A percentile compares a stretch with the other conserved stretches of the same genome.
Evolutionary conservation across 257 asterid species (phyloP).

Genomic region (Primulina tabacum): DNA sequence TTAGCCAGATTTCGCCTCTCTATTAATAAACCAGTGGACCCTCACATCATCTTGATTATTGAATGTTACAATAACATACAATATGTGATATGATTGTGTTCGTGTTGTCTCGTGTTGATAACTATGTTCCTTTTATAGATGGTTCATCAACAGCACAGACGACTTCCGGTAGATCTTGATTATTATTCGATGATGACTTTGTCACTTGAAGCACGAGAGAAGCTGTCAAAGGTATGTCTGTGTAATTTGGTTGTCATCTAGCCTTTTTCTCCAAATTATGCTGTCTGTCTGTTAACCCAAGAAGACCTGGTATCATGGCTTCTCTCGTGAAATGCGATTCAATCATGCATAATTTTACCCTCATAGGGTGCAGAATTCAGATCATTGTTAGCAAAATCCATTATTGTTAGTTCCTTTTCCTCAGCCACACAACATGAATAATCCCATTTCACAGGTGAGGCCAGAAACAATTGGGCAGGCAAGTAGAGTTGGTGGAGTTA

Average conservation of each 20-base stretch:
- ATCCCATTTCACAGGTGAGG: conserved; percentile 55
- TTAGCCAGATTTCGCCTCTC: background rate
- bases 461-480: conserved; percentile 98
- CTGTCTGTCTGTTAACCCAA: background rate
- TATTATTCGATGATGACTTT: conserved; percentile 71
- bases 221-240: conserved; percentile 74
- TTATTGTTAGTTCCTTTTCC: background rate
- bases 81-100: background rate
- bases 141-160: conserved; percentile 79
- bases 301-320: background rate
- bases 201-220: conserved; percentile 92
- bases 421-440: background rate
- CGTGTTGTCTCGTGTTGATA: conserved; percentile 19
- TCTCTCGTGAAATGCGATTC: background rate
- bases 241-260: background rate
- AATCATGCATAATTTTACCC: background rate
- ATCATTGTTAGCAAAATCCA: background rate
- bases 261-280: conserved; percentile 9
- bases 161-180: conserved; percentile 74
- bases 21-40: no score
- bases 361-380: background rate
- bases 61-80: no score
- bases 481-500: conserved; percentile 95
- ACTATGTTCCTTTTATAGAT: conserved; percentile 49
- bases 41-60: no score